Evolutionary conservation across 2,329 filamentous ascomycete species (phyloP).

Genomic region (Arthrocladium fulminans): DNA sequence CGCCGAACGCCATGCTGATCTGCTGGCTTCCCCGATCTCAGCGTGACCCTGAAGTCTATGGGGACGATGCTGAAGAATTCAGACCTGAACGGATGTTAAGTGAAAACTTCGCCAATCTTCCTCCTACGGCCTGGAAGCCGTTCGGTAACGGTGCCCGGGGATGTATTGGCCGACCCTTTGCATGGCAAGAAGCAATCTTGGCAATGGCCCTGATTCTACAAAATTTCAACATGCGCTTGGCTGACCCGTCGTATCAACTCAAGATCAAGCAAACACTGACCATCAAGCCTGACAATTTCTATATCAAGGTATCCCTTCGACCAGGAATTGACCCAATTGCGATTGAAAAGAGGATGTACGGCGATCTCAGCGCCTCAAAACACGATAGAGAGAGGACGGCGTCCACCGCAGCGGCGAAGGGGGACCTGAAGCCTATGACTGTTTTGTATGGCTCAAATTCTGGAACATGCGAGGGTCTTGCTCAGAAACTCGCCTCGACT

Average conservation of each 20-base stretch:
- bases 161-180: conserved; percentile 66
- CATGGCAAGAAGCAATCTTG: conserved; percentile 63
- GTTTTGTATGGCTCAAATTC: conserved; percentile 67
- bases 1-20: conserved; percentile 43
- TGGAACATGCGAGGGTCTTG: conserved; percentile 64
- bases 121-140: conserved; percentile 58
- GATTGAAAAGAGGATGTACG: conserved; percentile 32
- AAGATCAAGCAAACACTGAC: conserved; percentile 33
- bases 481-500: conserved; percentile 53
- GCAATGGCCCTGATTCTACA: conserved; percentile 57
- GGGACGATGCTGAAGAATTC: conserved; percentile 57
- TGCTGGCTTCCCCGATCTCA: conserved; percentile 49
- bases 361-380: background rate
- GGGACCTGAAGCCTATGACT: conserved; percentile 43
- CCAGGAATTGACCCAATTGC: conserved; percentile 38
- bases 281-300: conserved; percentile 47
- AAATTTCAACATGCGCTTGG: conserved; percentile 59
- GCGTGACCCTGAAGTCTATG: conserved; percentile 55
- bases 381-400: conserved; percentile 4
- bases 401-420: conserved; percentile 2
- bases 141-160: conserved; percentile 64
- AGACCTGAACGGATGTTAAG: conserved; percentile 64
- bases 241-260: conserved; percentile 44
- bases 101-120: conserved; percentile 57
- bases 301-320: conserved; percentile 51